Base-by-base conservation (phyloP, 805 yeast species). In the Candida lessepsii region DNA sequence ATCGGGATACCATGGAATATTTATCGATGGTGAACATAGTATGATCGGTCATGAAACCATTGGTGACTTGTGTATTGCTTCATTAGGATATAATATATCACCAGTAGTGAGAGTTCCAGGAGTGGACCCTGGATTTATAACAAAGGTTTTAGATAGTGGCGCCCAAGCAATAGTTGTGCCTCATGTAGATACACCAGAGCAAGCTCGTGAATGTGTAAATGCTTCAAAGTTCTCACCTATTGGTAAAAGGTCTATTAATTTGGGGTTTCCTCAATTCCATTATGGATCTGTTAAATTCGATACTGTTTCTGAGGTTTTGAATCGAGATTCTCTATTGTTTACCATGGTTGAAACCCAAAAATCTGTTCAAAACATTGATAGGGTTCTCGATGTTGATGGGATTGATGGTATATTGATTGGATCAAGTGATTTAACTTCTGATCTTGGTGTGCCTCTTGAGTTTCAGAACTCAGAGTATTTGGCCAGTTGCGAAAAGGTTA, bases 161-260 rank as follows among this genome's bases (percentile, higher is more conserved):
- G 30, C 30, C n/a, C 30, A 27, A 27, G 30, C 10, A 16, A 27
- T 27, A 14, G 30, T 27, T n/a, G 30, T 27, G 9, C 30, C 30
- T 27, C 30, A 27, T 13, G 17, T 27, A 14, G 30, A 27, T 27
- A 27, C 30, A 4, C 18, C 18, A 27, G 30, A 27, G 7, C 30
- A 27, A 27, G 30, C 30, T 16, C 17, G 17, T 16, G 30, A 27
- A 7, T 27, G 30, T 27, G 30, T 27, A 4, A 13, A 27, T 7
- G 18, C 30, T 13, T 16, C 30, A 6, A 27, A 27, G 13, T 27
- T 7, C 17, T 5, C 17, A n/a, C 30, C 30, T 7, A 27, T 27
- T 27, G 30, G 30, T 5, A 27, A 27, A 11, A 27, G 30, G 13
- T 27, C 30, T 7, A 28, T 28, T 11, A 14, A 8, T 14, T 29